A percentile compares a stretch with the other conserved stretches of the same genome.
phyloP scores from a whole-genome alignment of 1,284 basidiomycete genomes.

The Coniferiporia weirii region DNA sequence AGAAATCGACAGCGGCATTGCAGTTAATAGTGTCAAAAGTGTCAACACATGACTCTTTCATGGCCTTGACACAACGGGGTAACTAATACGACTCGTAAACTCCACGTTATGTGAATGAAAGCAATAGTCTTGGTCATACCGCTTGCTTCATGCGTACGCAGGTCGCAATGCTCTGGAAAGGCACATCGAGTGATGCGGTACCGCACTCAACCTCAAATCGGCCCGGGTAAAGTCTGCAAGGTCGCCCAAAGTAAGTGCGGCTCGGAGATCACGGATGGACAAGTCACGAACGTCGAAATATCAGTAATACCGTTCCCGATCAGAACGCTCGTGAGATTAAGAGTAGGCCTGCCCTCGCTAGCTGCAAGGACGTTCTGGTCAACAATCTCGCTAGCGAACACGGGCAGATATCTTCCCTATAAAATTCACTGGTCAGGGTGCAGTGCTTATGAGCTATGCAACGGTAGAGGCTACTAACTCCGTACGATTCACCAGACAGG shows the following conservation, averaged over 20 bases:
- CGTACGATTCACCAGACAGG: constrained; percentile 68
- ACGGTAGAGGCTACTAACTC: constrained; percentile 29
- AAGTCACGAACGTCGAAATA: constrained; percentile 44
- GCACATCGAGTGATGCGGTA: constrained; percentile 45
- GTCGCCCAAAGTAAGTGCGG: background rate
- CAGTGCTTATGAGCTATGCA: background rate
- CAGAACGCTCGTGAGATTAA: constrained; percentile 65
- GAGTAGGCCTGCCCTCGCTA: constrained; percentile 47
- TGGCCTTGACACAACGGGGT: constrained; percentile 46
- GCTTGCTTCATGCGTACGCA: constrained; percentile 59
- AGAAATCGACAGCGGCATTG: constrained; percentile 56
- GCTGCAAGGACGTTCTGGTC: constrained; percentile 63
- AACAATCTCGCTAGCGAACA: constrained; percentile 75
- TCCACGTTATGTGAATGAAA: background rate
- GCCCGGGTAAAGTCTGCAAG: constrained; percentile 49
- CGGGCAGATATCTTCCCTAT: constrained; percentile 73
- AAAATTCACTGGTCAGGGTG: background rate
- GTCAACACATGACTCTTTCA: constrained; percentile 46
- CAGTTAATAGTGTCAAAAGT: constrained; percentile 59
- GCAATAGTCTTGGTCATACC: constrained; percentile 29
- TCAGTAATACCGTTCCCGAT: constrained; percentile 65
- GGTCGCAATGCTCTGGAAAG: constrained; percentile 50
- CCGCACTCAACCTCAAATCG: constrained; percentile 62
- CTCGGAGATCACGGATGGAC: background rate
- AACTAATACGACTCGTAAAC: constrained; percentile 32